Base-by-base conservation (phyloP, 768 basidiomycete genomes). In the Auricularia cornea region DNA sequence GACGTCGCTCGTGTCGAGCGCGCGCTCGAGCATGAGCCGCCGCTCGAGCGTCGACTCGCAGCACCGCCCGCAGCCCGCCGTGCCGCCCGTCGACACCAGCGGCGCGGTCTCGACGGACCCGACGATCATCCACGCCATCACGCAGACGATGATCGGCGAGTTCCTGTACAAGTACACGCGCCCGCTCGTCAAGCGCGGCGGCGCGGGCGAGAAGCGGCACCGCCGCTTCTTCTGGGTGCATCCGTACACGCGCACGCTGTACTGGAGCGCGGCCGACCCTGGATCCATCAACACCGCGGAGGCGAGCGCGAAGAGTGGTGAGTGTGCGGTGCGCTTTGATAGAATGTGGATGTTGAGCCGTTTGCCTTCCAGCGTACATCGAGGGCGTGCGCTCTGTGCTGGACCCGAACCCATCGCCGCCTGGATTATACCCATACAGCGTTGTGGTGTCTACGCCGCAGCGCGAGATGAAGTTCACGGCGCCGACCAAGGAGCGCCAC, bases 161-260 rank as follows among this genome's bases (percentile, higher is more conserved):
- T 98, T 94, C 76, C 75, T 99, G 78, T 92, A 91, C 83, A 98
- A 98, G 80, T 98, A 99, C 76, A 98, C 96, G 10, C 83, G 96
- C 60, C 83, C 85, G 63, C 77, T 90, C 20, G 85, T 98, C 70
- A 93, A 94, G 28, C 95, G 91, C 75, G 94, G 93, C 14, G 30
- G 30, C 8, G 84, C 94, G 72, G 92, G 92, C 26, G 89, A 93
- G 73, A 87, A 85, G 72, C 80, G 95, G 60, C 97, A 99, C 75
- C 88, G 86, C 73, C 82, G 97, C 40, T 99, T 94, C 85, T 97
- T 98, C 83, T 99, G 97, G 97, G 88, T 99, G n/a, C 96, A 98
- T 75, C 97, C 97, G 23, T 99, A 98, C 73, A 98, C 95, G 44
- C 93, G 92, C 79, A 98, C 94, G 3, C 70, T 99, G 64, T 98